Evolutionary conservation across 1,139 yeast genomes (phyloP).

Genomic region (Keqinozyma sinolaborantium): DNA sequence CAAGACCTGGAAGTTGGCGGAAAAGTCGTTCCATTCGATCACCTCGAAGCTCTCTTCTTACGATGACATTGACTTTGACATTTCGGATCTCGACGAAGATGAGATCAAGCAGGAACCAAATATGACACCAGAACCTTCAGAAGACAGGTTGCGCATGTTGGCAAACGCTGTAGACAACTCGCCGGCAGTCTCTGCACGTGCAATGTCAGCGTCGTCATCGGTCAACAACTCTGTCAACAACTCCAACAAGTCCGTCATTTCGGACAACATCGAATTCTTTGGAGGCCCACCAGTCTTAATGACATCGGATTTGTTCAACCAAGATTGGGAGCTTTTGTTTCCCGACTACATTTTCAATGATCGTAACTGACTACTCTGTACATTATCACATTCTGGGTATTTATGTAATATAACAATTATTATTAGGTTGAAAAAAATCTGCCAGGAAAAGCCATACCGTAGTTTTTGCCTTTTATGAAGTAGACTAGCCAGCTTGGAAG

Average conservation of each 20-base stretch:
- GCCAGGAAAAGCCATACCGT: constrained; percentile 1
- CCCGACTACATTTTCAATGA: constrained; percentile 31
- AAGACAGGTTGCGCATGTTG: constrained; percentile 5
- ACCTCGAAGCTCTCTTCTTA: constrained; percentile 23
- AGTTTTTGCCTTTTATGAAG: constrained; percentile 14
- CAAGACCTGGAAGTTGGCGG: constrained; percentile 48
- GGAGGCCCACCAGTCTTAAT: constrained; percentile 54
- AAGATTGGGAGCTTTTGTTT: constrained; percentile 49
- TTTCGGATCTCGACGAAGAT: constrained; percentile 8
- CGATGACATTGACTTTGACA: constrained; percentile 11
- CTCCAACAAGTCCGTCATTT: background rate
- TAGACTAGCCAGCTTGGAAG: constrained; percentile 20
- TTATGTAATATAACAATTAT: no score
- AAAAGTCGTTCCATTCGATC: constrained; percentile 42
- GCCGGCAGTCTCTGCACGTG: background rate
- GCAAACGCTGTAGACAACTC: constrained; percentile 5
- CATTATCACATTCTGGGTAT: no score
- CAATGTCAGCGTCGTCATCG: background rate
- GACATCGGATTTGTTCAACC: constrained; percentile 49
- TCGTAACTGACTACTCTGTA: no score
- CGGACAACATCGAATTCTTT: constrained; percentile 36
- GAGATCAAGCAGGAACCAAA: constrained; percentile 1
- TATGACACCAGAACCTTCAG: background rate
- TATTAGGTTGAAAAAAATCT: no score
- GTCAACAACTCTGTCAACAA: background rate